Percentiles rank a stretch among this genome's conserved stretches.
These are phyloP conservation scores for Lactifluus echinatus DNA, from an alignment of 768 basidiomycete species.

Conservation along the genomic window DNA sequence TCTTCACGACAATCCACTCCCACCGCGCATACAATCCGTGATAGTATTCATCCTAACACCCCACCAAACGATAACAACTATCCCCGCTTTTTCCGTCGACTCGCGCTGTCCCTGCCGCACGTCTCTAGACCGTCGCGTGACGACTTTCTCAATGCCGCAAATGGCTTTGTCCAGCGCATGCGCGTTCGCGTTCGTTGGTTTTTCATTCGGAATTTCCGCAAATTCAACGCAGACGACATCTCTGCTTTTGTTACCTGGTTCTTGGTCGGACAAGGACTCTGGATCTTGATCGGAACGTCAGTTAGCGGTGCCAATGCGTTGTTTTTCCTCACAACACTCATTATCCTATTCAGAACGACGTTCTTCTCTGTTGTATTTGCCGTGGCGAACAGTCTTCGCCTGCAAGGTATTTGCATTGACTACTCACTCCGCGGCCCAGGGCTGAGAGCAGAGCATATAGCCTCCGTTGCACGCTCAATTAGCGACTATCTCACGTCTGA, in stretches of 20 bases:
- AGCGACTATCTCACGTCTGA: conserved; percentile 90
- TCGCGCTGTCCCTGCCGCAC: conserved; percentile 71
- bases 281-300: conserved; percentile 92
- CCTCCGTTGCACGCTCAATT: conserved; percentile 77
- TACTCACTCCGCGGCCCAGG: background rate
- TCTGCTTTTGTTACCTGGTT: conserved; percentile 96
- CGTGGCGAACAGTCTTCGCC: conserved; percentile 73
- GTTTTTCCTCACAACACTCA: background rate
- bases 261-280: conserved; percentile 88
- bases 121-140: conserved; percentile 76
- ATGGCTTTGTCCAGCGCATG: conserved; percentile 83
- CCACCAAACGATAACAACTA: conserved; percentile 51
- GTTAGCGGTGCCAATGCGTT: conserved; percentile 25
- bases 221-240: conserved; percentile 94
- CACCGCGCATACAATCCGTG: background rate
- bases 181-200: conserved; percentile 97
- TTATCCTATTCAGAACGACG: conserved; percentile 53
- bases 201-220: conserved; percentile 87
- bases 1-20: background rate
- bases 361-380: conserved; percentile 93
- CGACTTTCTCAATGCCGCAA: conserved; percentile 79
- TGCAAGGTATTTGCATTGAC: conserved; percentile 50
- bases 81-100: conserved; percentile 69
- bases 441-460: conserved; percentile 31
- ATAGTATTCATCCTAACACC: background rate